Base-by-base conservation (phyloP, 1,139 yeast genomes). In the Tardiomyces digboiensis region DNA sequence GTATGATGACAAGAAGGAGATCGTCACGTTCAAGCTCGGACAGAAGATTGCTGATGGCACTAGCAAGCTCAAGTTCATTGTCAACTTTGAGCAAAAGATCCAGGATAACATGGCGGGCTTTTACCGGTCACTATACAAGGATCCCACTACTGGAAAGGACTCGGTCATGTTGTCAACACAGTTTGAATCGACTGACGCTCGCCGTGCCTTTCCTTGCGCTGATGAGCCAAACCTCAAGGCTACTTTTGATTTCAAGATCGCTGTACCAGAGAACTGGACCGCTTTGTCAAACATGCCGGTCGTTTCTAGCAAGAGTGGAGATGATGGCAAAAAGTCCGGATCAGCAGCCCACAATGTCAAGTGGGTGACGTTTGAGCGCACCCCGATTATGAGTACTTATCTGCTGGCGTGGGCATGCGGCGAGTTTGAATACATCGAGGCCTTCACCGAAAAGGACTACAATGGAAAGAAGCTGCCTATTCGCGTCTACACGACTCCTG, bases 121-220 rank as follows among this genome's bases (percentile, higher is more conserved):
- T 65, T 84, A 84, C 68, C 77, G 91, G 58, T 84, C 94, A 5
- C 75, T 78, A 36, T 86, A 86, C 65, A 73, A 70, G 56, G 80
- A 75, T 51, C 63, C 66, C 42, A 68, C 79, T 44, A 68, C 79
- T 44, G 88, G 84, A 8, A 71, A 71, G 49, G 71, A 75, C 42
- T 78, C 80, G 57, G 76, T 73, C 51, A 74, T 82, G 71, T 80
- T 86, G 40, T 78, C 89, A 33, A 84, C 94, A 39, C 94, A 84
- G 65, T 82, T 84, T 74, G 94, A 84, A 65, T 84, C 94, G 29
- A 82, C 89, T 21, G 89, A 83, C 60, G 86, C 89, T 43, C 79
- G 94, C 62, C 74, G 87, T 57, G 89, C 93, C 1, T 81, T 84
- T 66, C 94, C 94, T 16, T 82, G 86, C 58, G 76, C 82, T 52